Base-by-base conservation (phyloP, 768 basidiomycete species). In the Zangia roseola region DNA sequence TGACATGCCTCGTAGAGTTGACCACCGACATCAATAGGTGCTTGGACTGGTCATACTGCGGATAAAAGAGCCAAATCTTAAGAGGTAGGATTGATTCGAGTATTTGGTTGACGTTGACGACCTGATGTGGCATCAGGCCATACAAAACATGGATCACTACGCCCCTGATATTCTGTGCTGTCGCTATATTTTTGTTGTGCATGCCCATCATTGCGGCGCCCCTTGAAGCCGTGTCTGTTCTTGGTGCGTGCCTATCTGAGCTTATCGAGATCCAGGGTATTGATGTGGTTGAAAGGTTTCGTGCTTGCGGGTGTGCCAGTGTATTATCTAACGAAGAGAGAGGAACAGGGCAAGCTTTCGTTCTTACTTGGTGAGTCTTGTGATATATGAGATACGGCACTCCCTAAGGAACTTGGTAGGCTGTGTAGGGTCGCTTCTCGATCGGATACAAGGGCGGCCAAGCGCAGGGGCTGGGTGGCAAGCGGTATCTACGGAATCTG, bases 161-260 rank as follows among this genome's bases (percentile, higher is more conserved):
- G 0, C 95, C 95, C 2, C 72, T 97, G 25, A 82, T 75, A 5
- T 98, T 98, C 68, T 95, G 93, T 59, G 85, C 78, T 26, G 91
- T 93, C 37, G 49, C 54, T 5, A 25, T 63, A 48, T 49, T 53
- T 70, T 74, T 98, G 44, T 73, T 99, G 10, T 88, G 86, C 59
- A 95, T 99, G 91, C 94, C 94, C 2, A 76, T 95, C 43, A 86
- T 94, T 48, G 95, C 95, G 4, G 94, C 94, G 19, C 95, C 95
- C 7, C 71, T 85, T 13, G 88, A 95, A 64, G 93, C 94, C 0
- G 65, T 90, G 6, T 84, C 93, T 8, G 94, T 93, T 6, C 75
- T 97, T 47, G 86, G 93, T 94, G 57, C 49, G 80, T 71, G 35
- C n/a, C n/a, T 13, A 10, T 12, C 10, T 21, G 8, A 20, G 24